phyloP scores from a whole-genome alignment of 805 yeast species.

The Candida ortonii region DNA sequence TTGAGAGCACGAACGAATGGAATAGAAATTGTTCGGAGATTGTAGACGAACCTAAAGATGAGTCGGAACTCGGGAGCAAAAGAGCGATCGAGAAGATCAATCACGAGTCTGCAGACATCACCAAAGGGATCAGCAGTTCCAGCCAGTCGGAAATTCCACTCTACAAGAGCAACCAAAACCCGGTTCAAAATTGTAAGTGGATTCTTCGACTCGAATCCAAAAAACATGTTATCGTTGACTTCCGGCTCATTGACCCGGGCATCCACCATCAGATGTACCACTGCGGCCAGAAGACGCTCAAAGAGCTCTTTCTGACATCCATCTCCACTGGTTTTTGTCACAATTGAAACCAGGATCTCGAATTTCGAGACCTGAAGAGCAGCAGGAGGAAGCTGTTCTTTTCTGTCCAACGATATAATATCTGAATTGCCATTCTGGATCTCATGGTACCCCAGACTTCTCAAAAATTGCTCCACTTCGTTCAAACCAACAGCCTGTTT shows the following conservation, averaged over 20 bases:
- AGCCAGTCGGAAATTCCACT: constrained; percentile 5
- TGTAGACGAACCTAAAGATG: constrained; percentile 15
- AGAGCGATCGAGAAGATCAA: constrained; percentile 1
- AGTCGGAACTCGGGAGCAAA: constrained; percentile 9
- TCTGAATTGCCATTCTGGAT: no score
- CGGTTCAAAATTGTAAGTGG: constrained; percentile 13
- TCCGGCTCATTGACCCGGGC: constrained; percentile 15
- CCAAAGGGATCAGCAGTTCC: constrained; percentile 1
- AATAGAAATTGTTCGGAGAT: constrained; percentile 10
- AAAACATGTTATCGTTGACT: constrained; percentile 7
- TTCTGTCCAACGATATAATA: constrained; percentile 15
- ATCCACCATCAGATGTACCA: constrained; percentile 12
- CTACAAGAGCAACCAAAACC: constrained; percentile 9
- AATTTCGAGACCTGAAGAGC: constrained; percentile 13
- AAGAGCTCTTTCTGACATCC: background rate
- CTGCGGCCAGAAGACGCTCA: constrained; percentile 3
- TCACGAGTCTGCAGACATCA: constrained; percentile 4
- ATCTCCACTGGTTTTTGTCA: background rate
- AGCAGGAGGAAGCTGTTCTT: constrained; percentile 10
- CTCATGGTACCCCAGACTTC: constrained; percentile 12
- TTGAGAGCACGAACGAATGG: constrained; percentile 16
- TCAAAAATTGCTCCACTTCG: constrained; percentile 3
- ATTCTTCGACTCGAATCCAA: constrained; percentile 8
- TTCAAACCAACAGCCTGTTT: background rate
- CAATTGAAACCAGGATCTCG: constrained; percentile 8